Conservation (phyloP, 768 basidiomycete species). For the Amanita thiersii region DNA sequence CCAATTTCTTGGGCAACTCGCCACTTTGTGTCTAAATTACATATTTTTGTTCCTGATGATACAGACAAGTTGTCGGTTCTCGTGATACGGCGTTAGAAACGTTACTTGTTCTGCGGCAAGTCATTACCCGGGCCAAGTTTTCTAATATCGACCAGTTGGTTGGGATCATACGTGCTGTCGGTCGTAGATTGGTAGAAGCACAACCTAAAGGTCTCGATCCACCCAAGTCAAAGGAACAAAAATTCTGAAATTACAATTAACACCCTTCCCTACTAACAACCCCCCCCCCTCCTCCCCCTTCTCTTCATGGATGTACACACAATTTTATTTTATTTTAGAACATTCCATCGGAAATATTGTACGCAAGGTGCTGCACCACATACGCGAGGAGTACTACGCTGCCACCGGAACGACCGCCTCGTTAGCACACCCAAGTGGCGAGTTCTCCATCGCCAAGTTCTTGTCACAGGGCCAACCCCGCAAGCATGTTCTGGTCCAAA, state of each 20-base stretch:
- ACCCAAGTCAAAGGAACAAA: no score
- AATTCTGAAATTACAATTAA: no score
- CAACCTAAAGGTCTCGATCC: constrained; percentile 79
- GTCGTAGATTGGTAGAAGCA: constrained; percentile 75
- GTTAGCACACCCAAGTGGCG: constrained; percentile 14
- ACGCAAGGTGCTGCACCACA: constrained; percentile 85
- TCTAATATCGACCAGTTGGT: constrained; percentile 82
- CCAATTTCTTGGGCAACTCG: no score
- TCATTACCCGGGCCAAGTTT: constrained; percentile 82
- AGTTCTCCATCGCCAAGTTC: constrained; percentile 75
- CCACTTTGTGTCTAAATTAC: not conserved
- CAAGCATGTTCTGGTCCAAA: constrained; percentile 34
- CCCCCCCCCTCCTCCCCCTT: no score
- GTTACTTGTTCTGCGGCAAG: constrained; percentile 77
- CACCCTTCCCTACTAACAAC: no score
- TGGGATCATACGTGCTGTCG: constrained; percentile 69
- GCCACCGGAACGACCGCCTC: constrained; percentile 45
- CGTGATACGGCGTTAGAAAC: constrained; percentile 87
- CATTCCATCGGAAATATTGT: constrained; percentile 94
- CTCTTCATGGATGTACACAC: not conserved
- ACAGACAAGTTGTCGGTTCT: constrained; percentile 88
- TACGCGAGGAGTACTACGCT: constrained; percentile 91
- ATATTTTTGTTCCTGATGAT: constrained; percentile 8
- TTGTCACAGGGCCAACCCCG: constrained; percentile 73
- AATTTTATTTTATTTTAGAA: constrained; percentile 42